Conservation (phyloP, 306 rosid genomes). For the Vigna unguiculata region DNA sequence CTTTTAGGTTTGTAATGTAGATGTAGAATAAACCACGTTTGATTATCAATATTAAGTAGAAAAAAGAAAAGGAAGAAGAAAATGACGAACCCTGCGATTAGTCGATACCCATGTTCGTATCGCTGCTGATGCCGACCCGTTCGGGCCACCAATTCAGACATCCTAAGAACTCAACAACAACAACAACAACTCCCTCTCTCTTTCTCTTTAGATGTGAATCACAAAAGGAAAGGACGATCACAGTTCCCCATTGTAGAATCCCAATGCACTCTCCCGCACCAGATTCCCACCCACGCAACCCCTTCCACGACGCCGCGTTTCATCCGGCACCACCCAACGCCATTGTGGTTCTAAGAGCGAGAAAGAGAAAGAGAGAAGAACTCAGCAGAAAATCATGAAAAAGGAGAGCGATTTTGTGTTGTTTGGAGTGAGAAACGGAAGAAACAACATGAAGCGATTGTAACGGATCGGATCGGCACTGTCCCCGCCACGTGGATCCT, state of each 20-base stretch:
- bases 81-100: slow-evolving; percentile 70
- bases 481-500: slow-evolving; percentile 6
- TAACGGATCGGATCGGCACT: slow-evolving; percentile 32
- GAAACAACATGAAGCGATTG: slow-evolving; percentile 24
- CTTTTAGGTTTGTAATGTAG: too few relatives aligned
- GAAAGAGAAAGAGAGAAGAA: neutral
- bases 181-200: neutral
- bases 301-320: neutral
- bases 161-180: neutral
- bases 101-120: slow-evolving; percentile 80
- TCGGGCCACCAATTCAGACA: slow-evolving; percentile 85
- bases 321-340: neutral
- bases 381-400: neutral
- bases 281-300: slow-evolving; percentile 17
- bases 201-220: neutral
- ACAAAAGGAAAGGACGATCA: neutral
- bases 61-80: neutral
- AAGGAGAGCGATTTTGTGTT: neutral
- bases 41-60: too few relatives aligned
- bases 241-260: slow-evolving; percentile 7
- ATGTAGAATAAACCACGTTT: too few relatives aligned
- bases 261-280: slow-evolving; percentile 8
- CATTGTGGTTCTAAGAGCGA: slow-evolving; percentile 38
- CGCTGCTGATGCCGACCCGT: slow-evolving; percentile 86
- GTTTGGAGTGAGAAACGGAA: neutral